Evolutionary conservation across 2,329 filamentous ascomycete genomes (phyloP).

Genomic region (Diaporthe citrichinensis): DNA sequence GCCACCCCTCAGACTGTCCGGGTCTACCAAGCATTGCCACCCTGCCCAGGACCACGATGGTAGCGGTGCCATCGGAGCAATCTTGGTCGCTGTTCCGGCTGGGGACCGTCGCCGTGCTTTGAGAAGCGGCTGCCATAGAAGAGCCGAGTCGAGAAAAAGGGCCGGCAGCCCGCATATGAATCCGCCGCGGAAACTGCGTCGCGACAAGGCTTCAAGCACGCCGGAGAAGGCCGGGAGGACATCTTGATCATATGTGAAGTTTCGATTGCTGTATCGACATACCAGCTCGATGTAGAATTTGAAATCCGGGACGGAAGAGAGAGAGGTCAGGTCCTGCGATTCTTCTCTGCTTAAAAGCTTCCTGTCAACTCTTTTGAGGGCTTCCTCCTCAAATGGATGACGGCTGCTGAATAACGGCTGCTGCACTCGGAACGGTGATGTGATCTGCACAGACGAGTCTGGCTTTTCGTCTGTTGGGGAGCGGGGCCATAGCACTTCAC

Average conservation of each 20-base stretch:
- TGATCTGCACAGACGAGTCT: not conserved
- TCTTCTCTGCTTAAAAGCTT: not conserved
- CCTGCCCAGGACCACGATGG: conserved; percentile 29
- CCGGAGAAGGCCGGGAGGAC: conserved; percentile 2
- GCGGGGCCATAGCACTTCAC: not conserved
- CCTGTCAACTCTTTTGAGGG: not conserved
- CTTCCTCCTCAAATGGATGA: not conserved
- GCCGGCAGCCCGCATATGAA: conserved; percentile 2
- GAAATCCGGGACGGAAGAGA: not conserved
- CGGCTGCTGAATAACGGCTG: not conserved
- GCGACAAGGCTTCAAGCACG: conserved; percentile 1
- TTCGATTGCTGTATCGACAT: conserved; percentile 20
- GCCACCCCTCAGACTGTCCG: not conserved
- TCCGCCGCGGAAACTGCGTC: not conserved
- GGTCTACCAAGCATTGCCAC: conserved; percentile 21
- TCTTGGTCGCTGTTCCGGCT: not conserved
- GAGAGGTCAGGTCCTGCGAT: not conserved
- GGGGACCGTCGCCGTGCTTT: not conserved
- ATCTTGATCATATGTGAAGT: not conserved
- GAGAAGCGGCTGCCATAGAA: conserved; percentile 23
- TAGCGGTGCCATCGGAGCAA: not conserved
- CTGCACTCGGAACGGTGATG: accelerated
- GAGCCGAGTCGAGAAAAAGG: not conserved
- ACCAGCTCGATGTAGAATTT: conserved; percentile 18
- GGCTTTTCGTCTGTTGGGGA: not conserved